Conservation (phyloP, 768 basidiomycete genomes). For the Arthromyces matolae region DNA sequence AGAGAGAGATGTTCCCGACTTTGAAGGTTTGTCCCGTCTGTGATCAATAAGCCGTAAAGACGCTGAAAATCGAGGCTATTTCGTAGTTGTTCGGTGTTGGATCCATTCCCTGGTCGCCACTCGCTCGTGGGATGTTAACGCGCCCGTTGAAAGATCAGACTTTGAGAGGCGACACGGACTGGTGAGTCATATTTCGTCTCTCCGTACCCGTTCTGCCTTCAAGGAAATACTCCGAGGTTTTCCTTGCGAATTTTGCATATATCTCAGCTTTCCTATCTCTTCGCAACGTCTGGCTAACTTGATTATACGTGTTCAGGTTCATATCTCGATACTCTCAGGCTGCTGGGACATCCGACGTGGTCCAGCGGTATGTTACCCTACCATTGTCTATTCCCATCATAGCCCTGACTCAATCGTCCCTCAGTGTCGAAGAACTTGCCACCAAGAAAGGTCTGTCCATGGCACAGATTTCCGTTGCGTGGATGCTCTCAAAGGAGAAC, state of each 20-base stretch:
- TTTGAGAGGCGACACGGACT: constrained; percentile 34
- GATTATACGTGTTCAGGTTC: constrained; percentile 8
- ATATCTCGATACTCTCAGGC: constrained; percentile 23
- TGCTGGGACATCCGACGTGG: constrained; percentile 29
- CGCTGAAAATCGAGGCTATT: too few species aligned
- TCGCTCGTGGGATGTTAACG: constrained; percentile 46
- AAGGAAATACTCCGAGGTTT: too few species aligned
- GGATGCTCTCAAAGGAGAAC: constrained; percentile 44
- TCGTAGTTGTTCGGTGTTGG: constrained; percentile 48
- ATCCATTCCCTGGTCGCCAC: constrained; percentile 58
- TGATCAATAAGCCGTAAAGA: neutral
- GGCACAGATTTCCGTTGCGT: constrained; percentile 55
- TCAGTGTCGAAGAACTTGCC: constrained; percentile 52
- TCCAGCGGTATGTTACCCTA: constrained; percentile 29
- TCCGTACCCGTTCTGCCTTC: too few species aligned
- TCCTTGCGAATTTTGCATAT: too few species aligned
- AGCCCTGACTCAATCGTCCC: neutral
- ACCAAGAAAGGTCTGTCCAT: constrained; percentile 49
- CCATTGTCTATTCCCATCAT: neutral
- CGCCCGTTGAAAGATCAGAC: constrained; percentile 38
- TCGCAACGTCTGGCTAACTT: neutral
- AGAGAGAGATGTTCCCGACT: constrained; percentile 60
- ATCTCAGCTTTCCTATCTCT: neutral
- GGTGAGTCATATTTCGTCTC: constrained; percentile 16
- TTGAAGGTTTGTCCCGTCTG: constrained; percentile 34